These are phyloP conservation scores for Sugiyamaella floridensis DNA, from an alignment of 805 yeast species.

Conservation along the genomic window DNA sequence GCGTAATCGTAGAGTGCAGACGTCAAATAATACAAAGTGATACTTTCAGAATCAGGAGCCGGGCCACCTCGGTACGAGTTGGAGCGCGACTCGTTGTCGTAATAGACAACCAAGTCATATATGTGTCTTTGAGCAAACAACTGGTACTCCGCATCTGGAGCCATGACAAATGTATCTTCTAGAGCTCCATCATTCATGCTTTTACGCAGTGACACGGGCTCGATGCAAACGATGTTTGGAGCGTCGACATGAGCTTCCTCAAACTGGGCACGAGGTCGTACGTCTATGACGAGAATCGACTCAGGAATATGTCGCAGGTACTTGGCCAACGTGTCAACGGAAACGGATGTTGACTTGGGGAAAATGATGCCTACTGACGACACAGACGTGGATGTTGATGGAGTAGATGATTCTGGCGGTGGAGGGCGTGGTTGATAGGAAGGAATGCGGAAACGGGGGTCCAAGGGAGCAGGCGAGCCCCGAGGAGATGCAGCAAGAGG, in stretches of 20 bases:
- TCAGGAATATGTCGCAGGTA: constrained; percentile 23
- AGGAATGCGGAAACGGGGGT: neutral
- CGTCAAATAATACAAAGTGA: constrained; percentile 28
- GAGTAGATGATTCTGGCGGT: neutral
- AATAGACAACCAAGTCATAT: constrained; percentile 60
- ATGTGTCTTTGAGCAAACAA: constrained; percentile 46
- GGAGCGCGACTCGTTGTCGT: constrained; percentile 40
- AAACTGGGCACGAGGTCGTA: constrained; percentile 55
- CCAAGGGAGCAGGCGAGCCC: neutral
- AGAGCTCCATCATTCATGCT: constrained; percentile 56
- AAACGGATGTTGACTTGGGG: constrained; percentile 25
- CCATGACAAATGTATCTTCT: constrained; percentile 51
- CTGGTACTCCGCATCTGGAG: constrained; percentile 49
- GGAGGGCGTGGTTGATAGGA: neutral
- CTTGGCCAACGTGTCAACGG: constrained; percentile 21
- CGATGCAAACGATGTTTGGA: constrained; percentile 60
- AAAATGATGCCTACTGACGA: constrained; percentile 14
- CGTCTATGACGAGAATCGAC: constrained; percentile 59
- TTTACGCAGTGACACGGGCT: constrained; percentile 54
- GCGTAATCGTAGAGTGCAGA: constrained; percentile 36
- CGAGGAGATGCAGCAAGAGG: constrained; percentile 2
- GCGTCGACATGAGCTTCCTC: constrained; percentile 56
- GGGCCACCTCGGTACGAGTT: constrained; percentile 21
- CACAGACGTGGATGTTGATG: constrained; percentile 1
- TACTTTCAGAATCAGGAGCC: constrained; percentile 9